phyloP scores from a whole-genome alignment of 495 filamentous ascomycete genomes.

The Neurospora hispaniola region DNA sequence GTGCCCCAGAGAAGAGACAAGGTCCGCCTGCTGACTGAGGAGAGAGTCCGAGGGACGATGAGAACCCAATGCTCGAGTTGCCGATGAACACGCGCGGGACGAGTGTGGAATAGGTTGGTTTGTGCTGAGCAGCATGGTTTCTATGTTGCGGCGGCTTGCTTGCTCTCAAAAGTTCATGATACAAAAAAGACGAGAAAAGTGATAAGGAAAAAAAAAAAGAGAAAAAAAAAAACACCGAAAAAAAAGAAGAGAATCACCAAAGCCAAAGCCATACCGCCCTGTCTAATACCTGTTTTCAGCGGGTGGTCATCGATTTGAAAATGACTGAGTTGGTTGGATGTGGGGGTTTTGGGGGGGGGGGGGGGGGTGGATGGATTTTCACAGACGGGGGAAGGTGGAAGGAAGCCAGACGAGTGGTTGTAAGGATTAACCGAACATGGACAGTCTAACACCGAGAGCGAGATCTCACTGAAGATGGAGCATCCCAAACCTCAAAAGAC shows the following conservation, averaged over 20 bases:
- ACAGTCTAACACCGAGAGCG: not conserved
- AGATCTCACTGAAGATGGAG: not conserved
- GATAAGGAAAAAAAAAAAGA: no score
- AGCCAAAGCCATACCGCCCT: no score
- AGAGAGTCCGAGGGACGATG: not conserved
- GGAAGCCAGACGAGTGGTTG: conserved; percentile 7
- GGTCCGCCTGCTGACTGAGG: conserved; percentile 9
- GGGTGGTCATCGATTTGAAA: conserved; percentile 11
- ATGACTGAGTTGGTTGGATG: conserved; percentile 38
- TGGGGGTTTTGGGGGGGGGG: no score
- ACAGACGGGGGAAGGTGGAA: not conserved
- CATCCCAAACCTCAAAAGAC: not conserved
- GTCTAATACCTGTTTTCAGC: not conserved
- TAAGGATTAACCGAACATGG: conserved; percentile 20
- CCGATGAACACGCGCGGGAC: not conserved
- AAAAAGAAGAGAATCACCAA: no score
- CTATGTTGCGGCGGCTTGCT: conserved; percentile 51
- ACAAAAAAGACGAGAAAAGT: no score
- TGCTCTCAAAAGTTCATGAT: conserved; percentile 8
- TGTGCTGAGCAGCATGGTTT: not conserved
- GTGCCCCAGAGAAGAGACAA: not conserved
- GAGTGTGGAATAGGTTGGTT: not conserved
- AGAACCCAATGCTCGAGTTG: not conserved
- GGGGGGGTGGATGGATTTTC: no score
- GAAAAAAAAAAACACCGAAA: no score